Evolutionary conservation across 202 grass and related monocot genomes (phyloP), one percentile per base, ranked within the genome.

Genomic region (Tripidium arundinaceum): DNA sequence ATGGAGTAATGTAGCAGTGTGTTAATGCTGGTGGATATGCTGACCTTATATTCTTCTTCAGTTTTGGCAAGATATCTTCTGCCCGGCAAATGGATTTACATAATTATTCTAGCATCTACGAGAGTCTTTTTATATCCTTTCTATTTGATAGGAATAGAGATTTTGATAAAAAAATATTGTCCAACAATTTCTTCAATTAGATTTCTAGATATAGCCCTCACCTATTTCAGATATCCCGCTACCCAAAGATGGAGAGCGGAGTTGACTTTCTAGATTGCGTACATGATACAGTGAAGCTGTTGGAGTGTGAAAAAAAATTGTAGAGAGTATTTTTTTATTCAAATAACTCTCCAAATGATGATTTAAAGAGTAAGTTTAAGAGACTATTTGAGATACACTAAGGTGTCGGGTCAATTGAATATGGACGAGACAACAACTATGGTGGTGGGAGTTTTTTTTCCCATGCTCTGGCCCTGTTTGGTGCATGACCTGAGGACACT

Each of bases 191-290:
- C 0, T 50, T 19, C 19, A 50, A 50, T 50, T 50, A 18, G 0
- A 47, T 6, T 4, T 47, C 5, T 5, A 47, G 6, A 46, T 46
- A 46, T 16, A 46, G 4, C 0, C 4, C 0, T 46, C 43, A 15
- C 0, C 5, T 49, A 18, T 49, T 49, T 7, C 0, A 16, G 15
- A 49, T 49, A 18, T 18, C 46, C 18, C 46, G 5, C 0, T 50
- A 19, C 0, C 7, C 0, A 54, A n/a, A 9, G 7, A 3, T 9
- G 8, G 0, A 55, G 19, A 22, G 7, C 6, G 1, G 8, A 3
- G 8, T 55, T 55, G 50, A 22, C 50, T 54, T 18, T 2, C 7
- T 54, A 10, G 7, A 55, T 21, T 22, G 0, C 1, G 0, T 22
- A 55, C 2, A 9, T 21, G 0, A 54, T 50, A 50, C 6, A 19